Base-by-base conservation (phyloP, 768 basidiomycete genomes). In the Boletus rubroflammeus region DNA sequence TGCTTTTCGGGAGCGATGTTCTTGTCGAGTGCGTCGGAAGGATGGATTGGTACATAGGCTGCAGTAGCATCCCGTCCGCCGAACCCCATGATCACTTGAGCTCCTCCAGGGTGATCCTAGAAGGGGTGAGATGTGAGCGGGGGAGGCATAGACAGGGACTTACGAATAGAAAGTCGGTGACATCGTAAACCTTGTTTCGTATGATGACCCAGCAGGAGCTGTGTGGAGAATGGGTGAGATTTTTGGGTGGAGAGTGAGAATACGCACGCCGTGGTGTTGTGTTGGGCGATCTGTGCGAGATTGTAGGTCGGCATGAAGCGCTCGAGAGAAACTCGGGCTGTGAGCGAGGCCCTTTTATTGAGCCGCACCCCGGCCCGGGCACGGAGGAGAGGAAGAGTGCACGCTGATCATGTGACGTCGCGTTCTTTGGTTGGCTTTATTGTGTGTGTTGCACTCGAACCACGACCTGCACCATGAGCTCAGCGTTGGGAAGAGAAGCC, bases 181-280 rank as follows among this genome's bases (percentile, higher is more conserved):
- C 87, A 73, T 93, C 89, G 72, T 93, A 93, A n/a, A 92, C 90
- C 50, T 80, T 76, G 69, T 85, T 81, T 47, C 79, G 76, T 58
- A 93, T 87, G 64, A 93, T 83, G 60, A 93, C 84, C 91, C 91
- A 93, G 65, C 90, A 91, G 17, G 86, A 87, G 36, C 86, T 88
- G 55, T n/a, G 19, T 6, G 38, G 42, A 38, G n/a, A 39, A 38
- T 29, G 45, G 60, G 44, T 58, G 44, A 61, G 55, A 45, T 47
- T 19, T 8, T 11, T 51, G n/a, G n/a, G 32, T 7, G 32, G 13
- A 7, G 43, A 54, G 21, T 13, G 47, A 56, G 19, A 28, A 25
- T 21, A 67, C 75, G 38, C 54, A 86, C 87, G 72, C 64, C 19
- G 70, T 39, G 17, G 78, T 76, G 61, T 80, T 83, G 68, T 90